Base-by-base conservation (phyloP, 2,329 filamentous ascomycete species). In the Aphanoascus verrucosus region DNA sequence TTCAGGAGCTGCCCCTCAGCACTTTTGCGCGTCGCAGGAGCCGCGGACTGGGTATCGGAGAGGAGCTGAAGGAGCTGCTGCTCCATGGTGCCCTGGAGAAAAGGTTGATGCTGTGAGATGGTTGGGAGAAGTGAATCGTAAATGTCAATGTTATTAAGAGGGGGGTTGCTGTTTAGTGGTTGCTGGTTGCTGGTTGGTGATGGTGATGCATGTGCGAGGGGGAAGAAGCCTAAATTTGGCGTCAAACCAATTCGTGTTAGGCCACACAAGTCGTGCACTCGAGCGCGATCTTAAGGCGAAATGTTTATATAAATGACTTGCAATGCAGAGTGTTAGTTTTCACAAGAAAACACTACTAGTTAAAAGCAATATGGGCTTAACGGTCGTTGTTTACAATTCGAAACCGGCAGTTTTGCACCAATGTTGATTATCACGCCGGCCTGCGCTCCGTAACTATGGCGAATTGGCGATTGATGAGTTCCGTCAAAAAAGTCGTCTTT, bases 21-120 rank as follows among this genome's bases (percentile, higher is more conserved):
- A 67, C 86, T 82, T 68, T 87, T 89, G 69, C 91, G 85, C 54
- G 85, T 83, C 53, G 74, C 82, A 68, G 91, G 84, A 55, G 83
- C 81, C 56, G 86, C 65, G 59, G 84, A 83, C 74, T 94, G 88
- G 48, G 90, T 94, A 71, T 89, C 88, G 64, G 85, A 82, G 59
- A 98, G 83, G 68, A 97, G 80, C 70, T 84, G 83, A 63, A 93
- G 83, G 70, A 98, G 82, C 76, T 94, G 84, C 73, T 94, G 85
- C 79, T 95, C 90, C 89, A 95, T 95, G 63, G 65, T 72, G 66
- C 40, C 19, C 41, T 40, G 14, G 15, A 19, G 28, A 20, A 14
- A 20, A 40, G 11, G 37, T 20, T 34, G 31, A 32, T 43, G 17
- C 23, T 49, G 12, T 11, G 15, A 35, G 40, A 45, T 34, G 5